Base-by-base conservation (phyloP, 192 early-diverging fungal genomes). In the Mortierella claussenii region DNA sequence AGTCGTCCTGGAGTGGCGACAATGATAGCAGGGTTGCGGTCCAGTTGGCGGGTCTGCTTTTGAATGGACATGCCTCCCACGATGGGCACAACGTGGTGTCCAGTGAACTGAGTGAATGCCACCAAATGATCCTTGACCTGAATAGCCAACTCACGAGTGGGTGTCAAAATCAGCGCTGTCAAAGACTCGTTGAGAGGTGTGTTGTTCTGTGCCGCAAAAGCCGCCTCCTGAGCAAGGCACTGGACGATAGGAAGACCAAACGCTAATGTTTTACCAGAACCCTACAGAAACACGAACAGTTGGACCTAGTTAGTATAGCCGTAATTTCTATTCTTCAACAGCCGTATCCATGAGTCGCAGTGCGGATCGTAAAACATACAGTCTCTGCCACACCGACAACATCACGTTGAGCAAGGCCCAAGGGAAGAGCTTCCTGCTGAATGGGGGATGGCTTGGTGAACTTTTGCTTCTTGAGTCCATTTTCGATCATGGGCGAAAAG, bases 51-150 rank as follows among this genome's bases (percentile, higher is more conserved):
- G 37, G 89, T 84, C 75, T 99, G 97, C 73, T 99, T 99, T 40
- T 94, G 90, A 46, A 88, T 76, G 21, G 96, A 91, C 92, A 99
- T 97, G 23, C 97, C 97, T 55, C 97, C 97, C 0, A 99, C 96
- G 51, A 98, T 85, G 13, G 89, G 75, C 33, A 92, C 86, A 23
- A 96, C 82, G 83, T 93, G 37, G 55, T 81, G 65, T 63, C 68
- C 68, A 23, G 73, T 67, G 26, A 76, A 76, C 46, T 76, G 73
- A 2, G 73, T 67, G 40, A 76, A 76, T 28, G 73, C 73, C 46
- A 76, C 73, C 68, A 99, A 78, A 59, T 97, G 95, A 37, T 98
- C 90, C 65, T 85, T 89, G 46, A 99, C 91, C 85, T 99, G 97
- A 20, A 97, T 89, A 0, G 97, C 96, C 82, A 99, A 84, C 82